These are phyloP conservation scores for Pleurotus pulmonarius DNA, from an alignment of 768 basidiomycete species.

Conservation along the genomic window DNA sequence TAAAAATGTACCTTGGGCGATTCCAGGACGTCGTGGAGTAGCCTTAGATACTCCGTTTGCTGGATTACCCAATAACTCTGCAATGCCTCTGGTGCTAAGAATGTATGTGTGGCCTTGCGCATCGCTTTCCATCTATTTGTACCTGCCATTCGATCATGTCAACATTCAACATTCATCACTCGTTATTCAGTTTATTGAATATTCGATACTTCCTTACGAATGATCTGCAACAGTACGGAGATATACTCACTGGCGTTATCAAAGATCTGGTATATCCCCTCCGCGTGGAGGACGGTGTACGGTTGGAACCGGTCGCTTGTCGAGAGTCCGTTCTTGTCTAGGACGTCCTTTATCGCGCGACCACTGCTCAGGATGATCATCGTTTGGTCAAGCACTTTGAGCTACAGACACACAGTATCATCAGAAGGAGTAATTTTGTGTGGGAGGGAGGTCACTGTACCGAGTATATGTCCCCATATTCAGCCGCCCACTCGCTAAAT, in stretches of 20 bases:
- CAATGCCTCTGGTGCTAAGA: slow-evolving; percentile 16
- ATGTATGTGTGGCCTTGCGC: slow-evolving; percentile 15
- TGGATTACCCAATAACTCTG: slow-evolving; percentile 18
- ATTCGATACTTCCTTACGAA: too few relatives aligned
- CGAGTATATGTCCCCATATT: slow-evolving; percentile 14
- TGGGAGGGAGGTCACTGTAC: neutral
- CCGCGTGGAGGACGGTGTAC: slow-evolving; percentile 17
- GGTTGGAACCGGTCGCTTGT: slow-evolving; percentile 21
- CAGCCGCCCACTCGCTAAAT: slow-evolving; percentile 13
- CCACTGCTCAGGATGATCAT: slow-evolving; percentile 20
- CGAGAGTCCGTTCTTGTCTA: slow-evolving; percentile 21
- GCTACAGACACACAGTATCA: slow-evolving; percentile 3
- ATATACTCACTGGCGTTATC: slow-evolving; percentile 8
- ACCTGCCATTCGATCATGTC: neutral
- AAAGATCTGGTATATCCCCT: slow-evolving; percentile 14
- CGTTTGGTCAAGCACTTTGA: slow-evolving; percentile 19
- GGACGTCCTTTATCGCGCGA: slow-evolving; percentile 17
- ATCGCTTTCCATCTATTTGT: slow-evolving; percentile 8
- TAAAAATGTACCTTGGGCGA: slow-evolving; percentile 19
- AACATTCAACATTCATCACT: neutral
- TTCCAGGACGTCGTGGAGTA: slow-evolving; percentile 24
- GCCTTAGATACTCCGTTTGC: slow-evolving; percentile 21
- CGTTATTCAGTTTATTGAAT: too few relatives aligned
- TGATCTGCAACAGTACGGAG: neutral
- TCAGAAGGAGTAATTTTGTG: neutral